These are phyloP conservation scores for Chrysoporthe deuterocubensis DNA, from an alignment of 2,329 filamentous ascomycete species.

Conservation along the genomic window DNA sequence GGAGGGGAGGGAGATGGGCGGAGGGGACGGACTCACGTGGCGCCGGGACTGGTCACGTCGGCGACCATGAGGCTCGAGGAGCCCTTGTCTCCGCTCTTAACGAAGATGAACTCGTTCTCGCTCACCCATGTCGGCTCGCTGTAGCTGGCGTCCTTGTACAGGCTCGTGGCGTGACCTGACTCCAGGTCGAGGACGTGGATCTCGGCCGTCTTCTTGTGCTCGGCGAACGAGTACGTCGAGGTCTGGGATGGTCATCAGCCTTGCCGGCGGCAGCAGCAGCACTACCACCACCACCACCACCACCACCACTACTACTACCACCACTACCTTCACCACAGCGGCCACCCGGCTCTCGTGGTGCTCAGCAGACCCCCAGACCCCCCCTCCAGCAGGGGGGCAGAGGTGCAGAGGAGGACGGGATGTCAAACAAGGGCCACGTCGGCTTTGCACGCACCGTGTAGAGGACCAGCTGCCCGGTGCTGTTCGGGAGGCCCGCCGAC, in stretches of 20 bases:
- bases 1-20: not conserved
- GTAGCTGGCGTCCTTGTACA: conserved; percentile 68
- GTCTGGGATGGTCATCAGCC: conserved; percentile 44
- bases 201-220: conserved; percentile 70
- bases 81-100: conserved; percentile 55
- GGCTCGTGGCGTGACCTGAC: conserved; percentile 65
- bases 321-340: no score
- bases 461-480: conserved; percentile 64
- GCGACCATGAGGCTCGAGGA: conserved; percentile 51
- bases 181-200: conserved; percentile 71
- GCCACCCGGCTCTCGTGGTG: not conserved
- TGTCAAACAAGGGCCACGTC: not conserved
- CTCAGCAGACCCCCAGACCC: no score
- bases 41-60: conserved; percentile 40
- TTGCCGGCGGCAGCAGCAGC: not conserved
- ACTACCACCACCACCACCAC: no score
- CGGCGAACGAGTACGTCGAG: conserved; percentile 79
- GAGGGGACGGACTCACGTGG: conserved; percentile 41
- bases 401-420: no score
- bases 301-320: no score
- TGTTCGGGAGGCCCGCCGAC: conserved; percentile 71
- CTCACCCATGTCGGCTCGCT: conserved; percentile 79
- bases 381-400: no score
- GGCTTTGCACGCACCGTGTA: conserved; percentile 56
- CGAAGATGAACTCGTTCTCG: conserved; percentile 62